Evolutionary conservation across 2,329 filamentous ascomycete genomes (phyloP).

Genomic region (Dothistroma septosporum): DNA sequence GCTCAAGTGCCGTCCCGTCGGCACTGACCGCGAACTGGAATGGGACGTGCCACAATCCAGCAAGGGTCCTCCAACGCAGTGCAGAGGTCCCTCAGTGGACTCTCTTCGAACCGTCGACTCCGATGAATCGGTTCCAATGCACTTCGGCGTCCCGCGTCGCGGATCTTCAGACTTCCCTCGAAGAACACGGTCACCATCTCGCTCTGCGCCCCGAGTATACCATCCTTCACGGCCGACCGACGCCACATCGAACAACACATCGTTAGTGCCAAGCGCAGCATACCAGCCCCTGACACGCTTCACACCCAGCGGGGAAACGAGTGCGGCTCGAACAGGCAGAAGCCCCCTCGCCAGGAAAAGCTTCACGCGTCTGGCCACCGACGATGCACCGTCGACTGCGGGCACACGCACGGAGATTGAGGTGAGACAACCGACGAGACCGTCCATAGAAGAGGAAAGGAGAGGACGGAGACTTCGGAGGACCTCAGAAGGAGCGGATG

Average conservation of each 20-base stretch:
- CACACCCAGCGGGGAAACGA: constrained; percentile 7
- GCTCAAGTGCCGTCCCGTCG: neutral
- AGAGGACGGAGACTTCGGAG: constrained; percentile 14
- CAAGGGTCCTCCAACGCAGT: neutral
- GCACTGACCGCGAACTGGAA: neutral
- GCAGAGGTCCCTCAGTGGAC: constrained; percentile 10
- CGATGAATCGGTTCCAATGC: constrained; percentile 16
- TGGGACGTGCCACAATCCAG: neutral
- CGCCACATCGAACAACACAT: neutral
- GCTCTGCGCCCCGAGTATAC: neutral
- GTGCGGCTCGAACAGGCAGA: constrained; percentile 34
- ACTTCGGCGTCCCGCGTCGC: constrained; percentile 14
- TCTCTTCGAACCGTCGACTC: constrained; percentile 15
- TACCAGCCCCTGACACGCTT: constrained; percentile 11
- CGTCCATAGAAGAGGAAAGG: constrained; percentile 13
- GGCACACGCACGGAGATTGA: constrained; percentile 19
- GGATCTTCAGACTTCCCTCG: neutral
- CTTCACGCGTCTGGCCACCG: constrained; percentile 31
- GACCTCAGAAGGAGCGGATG: constrained; percentile 22
- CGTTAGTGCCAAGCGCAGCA: constrained; percentile 8
- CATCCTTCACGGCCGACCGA: constrained; percentile 11
- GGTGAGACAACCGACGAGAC: constrained; percentile 18
- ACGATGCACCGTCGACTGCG: constrained; percentile 18
- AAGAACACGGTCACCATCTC: neutral
- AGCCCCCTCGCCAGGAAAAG: constrained; percentile 46